Base-by-base conservation (phyloP, 495 filamentous ascomycete genomes). In the Aspergillus affinis region DNA sequence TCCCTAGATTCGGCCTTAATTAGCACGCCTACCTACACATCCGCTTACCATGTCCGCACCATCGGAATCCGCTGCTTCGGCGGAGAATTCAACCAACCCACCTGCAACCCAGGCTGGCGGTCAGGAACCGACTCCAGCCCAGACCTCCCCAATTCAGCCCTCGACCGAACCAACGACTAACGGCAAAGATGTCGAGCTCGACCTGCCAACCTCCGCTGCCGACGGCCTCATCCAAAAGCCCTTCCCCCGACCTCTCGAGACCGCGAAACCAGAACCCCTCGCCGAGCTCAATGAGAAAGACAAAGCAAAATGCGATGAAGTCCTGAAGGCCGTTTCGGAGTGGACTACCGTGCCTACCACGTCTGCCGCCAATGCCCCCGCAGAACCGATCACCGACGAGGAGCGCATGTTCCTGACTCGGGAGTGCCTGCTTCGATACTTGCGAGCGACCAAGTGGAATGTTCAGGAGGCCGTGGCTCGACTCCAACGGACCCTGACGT, bases 361-460 rank as follows among this genome's bases (percentile, higher is more conserved):
- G 21, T 73, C 78, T 0, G 84, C 82, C 59, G 81, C 82, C 54
- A 75, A 76, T 51, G 83, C 84, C 46, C 81, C 89, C 36, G 77
- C 74, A 23, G 79, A 80, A 9, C 86, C 91, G 3, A 73, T 97
- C 56, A 87, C 85, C 19, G 90, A 94, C 32, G 80, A 81, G 50
- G 94, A 98, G 77, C 87, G 82, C 68, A 84, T 96, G 77, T 98
- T 89, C 85, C 81, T 98, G 57, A 97, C 92, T 17, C 84, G 86
- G 51, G 94, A 98, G 69, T 98, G 93, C 72, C 81, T 98, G 2
- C 81, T 98, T 13, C 90, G 94, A 65, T 98, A 94, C 69, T 84
- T 98, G 47, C 89, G 94, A 59, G 94, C 94, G 3, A 89, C 90
- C 29, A 98, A 97, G 72, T 98, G 94, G 94, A 82, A 88, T 64